Conservation (phyloP, 164 flowering plant species). For the Macadamia tetraphylla region DNA sequence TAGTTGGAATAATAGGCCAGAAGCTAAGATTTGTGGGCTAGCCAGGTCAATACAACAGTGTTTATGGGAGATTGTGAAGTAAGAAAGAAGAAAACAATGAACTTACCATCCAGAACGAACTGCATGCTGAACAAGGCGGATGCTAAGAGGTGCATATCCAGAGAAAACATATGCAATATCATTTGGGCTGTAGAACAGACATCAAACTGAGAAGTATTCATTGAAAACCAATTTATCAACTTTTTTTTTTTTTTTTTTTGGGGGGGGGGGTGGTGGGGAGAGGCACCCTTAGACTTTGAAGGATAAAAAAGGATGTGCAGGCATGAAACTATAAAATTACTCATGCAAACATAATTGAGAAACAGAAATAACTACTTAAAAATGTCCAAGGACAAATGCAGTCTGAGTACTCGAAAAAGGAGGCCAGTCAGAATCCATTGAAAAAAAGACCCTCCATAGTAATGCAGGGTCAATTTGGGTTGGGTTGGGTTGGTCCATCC, state of each 20-base stretch:
- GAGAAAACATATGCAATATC: constrained; percentile 93
- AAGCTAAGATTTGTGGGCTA: no score
- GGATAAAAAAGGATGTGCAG: no score
- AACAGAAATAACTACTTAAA: background rate
- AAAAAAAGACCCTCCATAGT: no score
- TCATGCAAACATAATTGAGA: background rate
- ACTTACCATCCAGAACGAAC: constrained; percentile 96
- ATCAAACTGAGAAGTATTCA: no score
- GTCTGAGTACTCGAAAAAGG: no score
- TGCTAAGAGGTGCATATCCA: constrained; percentile 98
- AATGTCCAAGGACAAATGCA: background rate
- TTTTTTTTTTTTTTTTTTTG: no score
- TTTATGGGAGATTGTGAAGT: background rate
- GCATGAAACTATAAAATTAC: background rate
- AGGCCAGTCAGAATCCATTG: no score
- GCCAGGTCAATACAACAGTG: background rate
- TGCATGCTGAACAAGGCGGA: constrained; percentile 94
- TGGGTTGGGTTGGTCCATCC: no score
- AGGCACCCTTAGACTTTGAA: background rate
- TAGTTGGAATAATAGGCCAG: no score
- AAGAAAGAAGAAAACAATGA: constrained; percentile 7
- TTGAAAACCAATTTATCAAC: background rate
- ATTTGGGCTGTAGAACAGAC: constrained; percentile 54
- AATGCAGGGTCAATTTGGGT: no score
- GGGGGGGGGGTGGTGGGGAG: no score